Evolutionary conservation across 495 filamentous ascomycete species (phyloP).

Genomic region (Cercophora sp.): DNA sequence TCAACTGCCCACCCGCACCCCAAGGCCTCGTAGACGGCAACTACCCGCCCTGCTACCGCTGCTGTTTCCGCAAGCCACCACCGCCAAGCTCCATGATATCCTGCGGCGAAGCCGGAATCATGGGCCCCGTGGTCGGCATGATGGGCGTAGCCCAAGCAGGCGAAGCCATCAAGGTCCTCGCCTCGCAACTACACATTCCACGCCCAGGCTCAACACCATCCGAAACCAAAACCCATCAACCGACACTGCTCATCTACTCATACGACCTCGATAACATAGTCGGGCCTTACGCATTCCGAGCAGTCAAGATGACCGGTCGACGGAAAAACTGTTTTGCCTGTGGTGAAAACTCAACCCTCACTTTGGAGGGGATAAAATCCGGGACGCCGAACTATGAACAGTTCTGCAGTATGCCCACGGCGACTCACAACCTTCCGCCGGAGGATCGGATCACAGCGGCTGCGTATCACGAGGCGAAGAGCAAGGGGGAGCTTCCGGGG

Average conservation of each 20-base stretch:
- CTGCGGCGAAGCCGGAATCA: constrained; percentile 87
- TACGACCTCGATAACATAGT: constrained; percentile 37
- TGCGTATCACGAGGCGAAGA: constrained; percentile 43
- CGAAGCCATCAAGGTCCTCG: constrained; percentile 81
- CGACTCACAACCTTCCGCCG: constrained; percentile 33
- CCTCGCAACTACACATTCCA: constrained; percentile 29
- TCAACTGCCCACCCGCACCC: constrained; percentile 60
- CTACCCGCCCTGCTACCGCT: constrained; percentile 82
- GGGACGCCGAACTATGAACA: constrained; percentile 71
- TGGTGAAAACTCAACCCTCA: constrained; percentile 56
- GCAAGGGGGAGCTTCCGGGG: constrained; percentile 21
- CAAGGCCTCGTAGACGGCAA: constrained; percentile 32
- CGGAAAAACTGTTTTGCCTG: constrained; percentile 71
- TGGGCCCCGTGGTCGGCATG: constrained; percentile 87
- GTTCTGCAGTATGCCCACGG: constrained; percentile 59
- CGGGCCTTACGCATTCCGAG: constrained; percentile 64
- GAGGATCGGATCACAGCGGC: constrained; percentile 60
- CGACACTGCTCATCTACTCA: constrained; percentile 69
- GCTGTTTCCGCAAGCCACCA: constrained; percentile 84
- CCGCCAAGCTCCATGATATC: constrained; percentile 70
- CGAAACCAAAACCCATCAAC: constrained; percentile 23
- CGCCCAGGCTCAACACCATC: neutral
- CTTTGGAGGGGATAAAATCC: constrained; percentile 53
- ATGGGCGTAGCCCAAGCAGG: constrained; percentile 93
- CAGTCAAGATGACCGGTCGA: constrained; percentile 64